Percentiles rank a stretch among this genome's conserved stretches.
Evolutionary conservation across 2,329 filamentous ascomycete species (phyloP).

Genomic region (Trichophyton schoenleinii): DNA sequence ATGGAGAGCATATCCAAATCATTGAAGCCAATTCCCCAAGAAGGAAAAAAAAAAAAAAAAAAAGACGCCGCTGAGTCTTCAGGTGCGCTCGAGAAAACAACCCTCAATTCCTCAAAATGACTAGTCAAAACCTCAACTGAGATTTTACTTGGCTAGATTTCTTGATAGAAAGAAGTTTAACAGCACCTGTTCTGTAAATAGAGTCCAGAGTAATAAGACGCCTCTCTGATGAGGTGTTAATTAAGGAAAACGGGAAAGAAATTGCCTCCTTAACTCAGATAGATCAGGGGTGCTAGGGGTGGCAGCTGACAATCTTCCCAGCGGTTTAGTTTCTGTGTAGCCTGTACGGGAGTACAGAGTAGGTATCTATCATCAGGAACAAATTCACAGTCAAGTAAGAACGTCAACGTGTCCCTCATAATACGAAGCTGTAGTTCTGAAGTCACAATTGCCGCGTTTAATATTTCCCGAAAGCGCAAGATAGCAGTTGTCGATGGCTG

Average conservation of each 20-base stretch:
- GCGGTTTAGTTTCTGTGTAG: too few relatives aligned
- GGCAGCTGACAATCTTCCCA: background rate
- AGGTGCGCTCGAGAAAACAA: background rate
- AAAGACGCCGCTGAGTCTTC: background rate
- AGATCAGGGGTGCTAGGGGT: background rate
- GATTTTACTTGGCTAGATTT: too few relatives aligned
- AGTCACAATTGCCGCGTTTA: background rate
- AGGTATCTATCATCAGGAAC: background rate
- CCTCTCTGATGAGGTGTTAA: too few relatives aligned
- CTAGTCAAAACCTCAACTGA: too few relatives aligned
- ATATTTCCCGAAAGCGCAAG: background rate
- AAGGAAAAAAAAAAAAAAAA: background rate
- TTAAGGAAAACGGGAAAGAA: too few relatives aligned
- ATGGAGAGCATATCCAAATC: background rate
- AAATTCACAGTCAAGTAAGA: background rate
- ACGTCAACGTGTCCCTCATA: background rate
- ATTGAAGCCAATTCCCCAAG: background rate
- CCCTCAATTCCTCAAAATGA: background rate
- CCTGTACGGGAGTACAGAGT: too few relatives aligned
- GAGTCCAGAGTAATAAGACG: too few relatives aligned
- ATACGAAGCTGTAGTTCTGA: background rate
- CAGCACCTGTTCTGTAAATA: too few relatives aligned
- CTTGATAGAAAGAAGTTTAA: too few relatives aligned
- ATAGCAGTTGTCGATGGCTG: background rate
- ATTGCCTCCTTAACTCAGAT: too few relatives aligned